Conservation (phyloP, 1,284 basidiomycete species). For the Ustilago xerochloae region DNA sequence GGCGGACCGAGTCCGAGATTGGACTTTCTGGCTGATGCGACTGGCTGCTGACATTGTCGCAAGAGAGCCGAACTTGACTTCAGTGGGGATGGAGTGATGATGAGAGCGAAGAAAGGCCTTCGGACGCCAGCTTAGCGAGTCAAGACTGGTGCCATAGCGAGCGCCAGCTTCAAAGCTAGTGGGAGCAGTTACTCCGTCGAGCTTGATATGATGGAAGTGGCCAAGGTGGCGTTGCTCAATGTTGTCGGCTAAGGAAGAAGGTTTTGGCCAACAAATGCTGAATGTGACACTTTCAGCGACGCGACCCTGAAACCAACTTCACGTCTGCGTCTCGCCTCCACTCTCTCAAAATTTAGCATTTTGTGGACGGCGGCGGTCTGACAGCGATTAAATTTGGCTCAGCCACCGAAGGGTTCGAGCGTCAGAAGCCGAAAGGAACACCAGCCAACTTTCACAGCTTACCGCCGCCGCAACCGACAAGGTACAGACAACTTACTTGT, state of each 20-base stretch:
- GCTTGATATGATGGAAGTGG: too few relatives aligned
- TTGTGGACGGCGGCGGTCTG: not conserved
- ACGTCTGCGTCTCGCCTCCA: slow-evolving; percentile 6
- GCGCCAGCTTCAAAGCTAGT: too few relatives aligned
- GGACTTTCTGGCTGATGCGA: slow-evolving; percentile 25
- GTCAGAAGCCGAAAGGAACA: not conserved
- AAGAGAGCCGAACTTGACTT: not conserved
- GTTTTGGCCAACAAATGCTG: not conserved
- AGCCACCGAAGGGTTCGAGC: not conserved
- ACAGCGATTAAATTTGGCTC: not conserved
- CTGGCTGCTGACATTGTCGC: slow-evolving; percentile 30
- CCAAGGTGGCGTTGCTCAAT: too few relatives aligned
- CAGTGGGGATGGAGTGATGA: too few relatives aligned
- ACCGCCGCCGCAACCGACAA: slow-evolving; percentile 2
- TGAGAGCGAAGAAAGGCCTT: too few relatives aligned
- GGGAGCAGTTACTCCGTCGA: too few relatives aligned
- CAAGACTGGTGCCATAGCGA: too few relatives aligned
- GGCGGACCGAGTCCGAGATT: not conserved
- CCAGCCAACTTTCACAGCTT: slow-evolving; percentile 9
- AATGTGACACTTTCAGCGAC: slow-evolving; percentile 12
- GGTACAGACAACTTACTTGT: not conserved
- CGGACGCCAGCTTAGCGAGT: too few relatives aligned
- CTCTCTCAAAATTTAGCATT: not conserved
- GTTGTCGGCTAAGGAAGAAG: not conserved
- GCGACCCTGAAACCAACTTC: slow-evolving; percentile 7